Conservation (phyloP, 176 grass and related monocot genomes). For the Oryza punctata region DNA sequence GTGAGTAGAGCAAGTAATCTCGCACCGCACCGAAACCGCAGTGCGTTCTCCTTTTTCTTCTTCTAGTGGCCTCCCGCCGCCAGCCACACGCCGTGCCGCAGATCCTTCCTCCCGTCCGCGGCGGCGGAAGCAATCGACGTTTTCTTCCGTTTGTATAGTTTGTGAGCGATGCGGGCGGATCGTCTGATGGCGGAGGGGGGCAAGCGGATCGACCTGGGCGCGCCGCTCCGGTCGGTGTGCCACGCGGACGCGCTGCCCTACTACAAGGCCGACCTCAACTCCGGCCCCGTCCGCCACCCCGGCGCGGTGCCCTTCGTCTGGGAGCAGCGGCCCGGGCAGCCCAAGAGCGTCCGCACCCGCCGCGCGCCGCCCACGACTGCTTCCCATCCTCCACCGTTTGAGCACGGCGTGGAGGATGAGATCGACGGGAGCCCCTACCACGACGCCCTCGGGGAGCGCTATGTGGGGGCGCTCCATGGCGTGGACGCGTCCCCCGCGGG, state of each 20-base stretch:
- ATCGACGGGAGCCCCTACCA: slow-evolving; percentile 32
- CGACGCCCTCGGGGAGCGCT: slow-evolving; percentile 26
- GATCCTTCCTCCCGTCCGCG: slow-evolving; percentile 46
- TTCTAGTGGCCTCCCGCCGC: background rate
- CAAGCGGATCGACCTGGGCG: slow-evolving; percentile 72
- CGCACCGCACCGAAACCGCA: slow-evolving; percentile 10
- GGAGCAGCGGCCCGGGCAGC: slow-evolving; percentile 84
- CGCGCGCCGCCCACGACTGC: slow-evolving; percentile 5
- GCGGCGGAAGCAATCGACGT: slow-evolving; percentile 33
- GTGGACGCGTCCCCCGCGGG: background rate
- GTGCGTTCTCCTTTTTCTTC: background rate
- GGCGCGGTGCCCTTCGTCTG: slow-evolving; percentile 83
- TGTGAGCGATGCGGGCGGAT: slow-evolving; percentile 37
- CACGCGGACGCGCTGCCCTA: slow-evolving; percentile 35
- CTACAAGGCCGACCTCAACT: slow-evolving; percentile 58
- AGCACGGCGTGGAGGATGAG: slow-evolving; percentile 29
- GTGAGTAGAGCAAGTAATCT: slow-evolving; percentile 18
- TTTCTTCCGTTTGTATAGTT: background rate
- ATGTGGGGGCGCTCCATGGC: background rate
- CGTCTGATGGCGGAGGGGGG: slow-evolving; percentile 42
- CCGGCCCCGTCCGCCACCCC: slow-evolving; percentile 70
- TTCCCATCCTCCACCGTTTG: slow-evolving; percentile 17
- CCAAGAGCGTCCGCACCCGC: slow-evolving; percentile 61
- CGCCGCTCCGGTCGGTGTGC: slow-evolving; percentile 50
- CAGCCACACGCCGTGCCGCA: background rate